Percentiles rank a stretch among this genome's conserved stretches.
Conservation (phyloP, 2,329 filamentous ascomycete genomes). For the Botrytis cinerea region DNA sequence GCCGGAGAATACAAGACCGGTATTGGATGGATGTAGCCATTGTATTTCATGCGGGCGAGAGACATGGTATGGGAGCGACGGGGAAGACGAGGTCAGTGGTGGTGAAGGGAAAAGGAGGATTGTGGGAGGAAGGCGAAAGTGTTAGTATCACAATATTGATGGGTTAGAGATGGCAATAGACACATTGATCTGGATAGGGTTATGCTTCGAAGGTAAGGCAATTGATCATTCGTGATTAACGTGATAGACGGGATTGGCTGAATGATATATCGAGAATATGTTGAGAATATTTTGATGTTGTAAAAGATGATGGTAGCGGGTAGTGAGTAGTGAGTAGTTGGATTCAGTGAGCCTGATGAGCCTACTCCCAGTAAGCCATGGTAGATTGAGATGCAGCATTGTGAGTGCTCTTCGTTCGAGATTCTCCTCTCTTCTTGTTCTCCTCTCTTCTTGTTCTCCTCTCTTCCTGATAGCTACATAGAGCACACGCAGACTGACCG, state of each 20-base stretch:
- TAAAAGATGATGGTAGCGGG: neutral
- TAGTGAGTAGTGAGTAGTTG: neutral
- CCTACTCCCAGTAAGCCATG: neutral
- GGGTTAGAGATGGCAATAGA: neutral
- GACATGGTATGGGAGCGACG: neutral
- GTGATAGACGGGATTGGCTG: neutral
- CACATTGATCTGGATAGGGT: neutral
- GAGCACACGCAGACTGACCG: no score
- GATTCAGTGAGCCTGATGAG: neutral
- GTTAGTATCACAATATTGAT: neutral
- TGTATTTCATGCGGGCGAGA: constrained; percentile 3
- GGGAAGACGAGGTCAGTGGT: neutral
- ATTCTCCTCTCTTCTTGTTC: neutral
- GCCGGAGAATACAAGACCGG: constrained; percentile 14
- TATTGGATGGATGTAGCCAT: constrained; percentile 22
- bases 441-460: no score
- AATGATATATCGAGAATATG: neutral
- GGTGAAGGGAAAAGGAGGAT: constrained; percentile 6
- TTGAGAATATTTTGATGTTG: neutral
- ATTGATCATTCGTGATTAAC: no score
- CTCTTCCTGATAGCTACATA: no score
- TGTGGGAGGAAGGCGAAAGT: neutral
- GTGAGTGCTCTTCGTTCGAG: neutral
- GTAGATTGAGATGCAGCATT: no score
- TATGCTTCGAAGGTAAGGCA: neutral